These are phyloP conservation scores for Sordariomycetes sp. DNA, from an alignment of 2,329 filamentous ascomycete species.

Conservation along the genomic window DNA sequence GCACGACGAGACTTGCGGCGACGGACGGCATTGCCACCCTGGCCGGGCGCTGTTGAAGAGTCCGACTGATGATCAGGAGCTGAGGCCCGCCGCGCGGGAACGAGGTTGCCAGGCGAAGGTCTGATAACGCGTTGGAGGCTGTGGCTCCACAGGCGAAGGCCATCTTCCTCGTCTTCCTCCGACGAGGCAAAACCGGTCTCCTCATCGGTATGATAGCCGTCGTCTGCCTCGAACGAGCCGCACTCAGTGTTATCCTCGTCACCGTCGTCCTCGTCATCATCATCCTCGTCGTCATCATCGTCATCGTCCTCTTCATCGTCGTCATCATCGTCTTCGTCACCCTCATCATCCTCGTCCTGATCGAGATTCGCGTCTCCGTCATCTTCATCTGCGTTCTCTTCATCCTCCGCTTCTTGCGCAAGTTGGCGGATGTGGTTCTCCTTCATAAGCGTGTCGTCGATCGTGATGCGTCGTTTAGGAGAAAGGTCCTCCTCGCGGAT, in stretches of 20 bases:
- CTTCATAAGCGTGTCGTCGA: constrained; percentile 79
- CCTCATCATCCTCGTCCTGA: constrained; percentile 16
- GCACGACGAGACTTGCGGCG: not conserved
- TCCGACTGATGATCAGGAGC: constrained; percentile 36
- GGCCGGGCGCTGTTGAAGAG: constrained; percentile 41
- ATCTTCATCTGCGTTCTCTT: constrained; percentile 54
- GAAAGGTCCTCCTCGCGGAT: constrained; percentile 55
- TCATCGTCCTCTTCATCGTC: constrained; percentile 35
- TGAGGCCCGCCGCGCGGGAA: not conserved
- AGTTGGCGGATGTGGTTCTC: constrained; percentile 80
- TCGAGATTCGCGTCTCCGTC: constrained; percentile 37
- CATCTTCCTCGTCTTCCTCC: constrained; percentile 50
- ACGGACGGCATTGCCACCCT: constrained; percentile 16
- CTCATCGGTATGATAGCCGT: constrained; percentile 66
- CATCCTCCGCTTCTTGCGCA: constrained; percentile 82
- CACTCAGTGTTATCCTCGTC: constrained; percentile 36
- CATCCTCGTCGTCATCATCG: constrained; percentile 34
- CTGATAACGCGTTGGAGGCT: constrained; percentile 18
- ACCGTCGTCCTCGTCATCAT: constrained; percentile 34
- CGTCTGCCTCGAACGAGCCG: constrained; percentile 21
- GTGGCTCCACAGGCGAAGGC: constrained; percentile 45
- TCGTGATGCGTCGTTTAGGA: constrained; percentile 60
- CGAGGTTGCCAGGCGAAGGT: constrained; percentile 8
- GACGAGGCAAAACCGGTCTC: constrained; percentile 57
- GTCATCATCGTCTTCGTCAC: constrained; percentile 33